A percentile compares a stretch with the other conserved stretches of the same genome.
These are phyloP conservation scores for Pichia sp. DNA, from an alignment of 1,139 yeast species.

Conservation along the genomic window DNA sequence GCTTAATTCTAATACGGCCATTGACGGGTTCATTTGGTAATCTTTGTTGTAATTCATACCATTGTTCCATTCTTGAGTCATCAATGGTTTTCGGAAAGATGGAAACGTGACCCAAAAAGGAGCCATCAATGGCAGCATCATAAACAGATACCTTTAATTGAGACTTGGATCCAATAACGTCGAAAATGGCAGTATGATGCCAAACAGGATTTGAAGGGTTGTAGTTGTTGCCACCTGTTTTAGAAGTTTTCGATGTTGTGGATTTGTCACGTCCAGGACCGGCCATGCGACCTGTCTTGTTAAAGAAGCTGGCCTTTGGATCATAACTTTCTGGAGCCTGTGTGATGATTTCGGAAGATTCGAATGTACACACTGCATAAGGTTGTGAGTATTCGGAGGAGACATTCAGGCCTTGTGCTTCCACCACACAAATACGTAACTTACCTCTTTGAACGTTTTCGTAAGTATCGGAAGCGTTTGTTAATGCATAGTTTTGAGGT, in stretches of 20 bases:
- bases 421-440: constrained; percentile 69
- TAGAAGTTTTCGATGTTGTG: too few relatives aligned
- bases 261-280: too few relatives aligned
- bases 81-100: constrained; percentile 57
- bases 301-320: too few relatives aligned
- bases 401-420: constrained; percentile 63
- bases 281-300: too few relatives aligned
- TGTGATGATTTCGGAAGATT: constrained; percentile 84
- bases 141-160: constrained; percentile 83
- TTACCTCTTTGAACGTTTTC: constrained; percentile 64
- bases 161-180: constrained; percentile 77
- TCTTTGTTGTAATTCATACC: constrained; percentile 72
- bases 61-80: constrained; percentile 43
- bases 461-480: constrained; percentile 17
- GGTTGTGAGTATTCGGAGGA: constrained; percentile 56
- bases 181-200: constrained; percentile 90
- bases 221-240: too few relatives aligned
- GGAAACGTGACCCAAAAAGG: constrained; percentile 79
- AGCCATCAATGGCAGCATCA: constrained; percentile 76
- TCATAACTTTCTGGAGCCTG: constrained; percentile 65
- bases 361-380: constrained; percentile 90
- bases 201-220: constrained; percentile 65
- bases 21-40: constrained; percentile 68
- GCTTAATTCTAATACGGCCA: constrained; percentile 69
- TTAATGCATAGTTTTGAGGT: constrained; percentile 10